A percentile compares a stretch with the other conserved stretches of the same genome.
These are phyloP conservation scores for Hysterium pulicare DNA, from an alignment of 2,329 filamentous ascomycete genomes.

Conservation along the genomic window DNA sequence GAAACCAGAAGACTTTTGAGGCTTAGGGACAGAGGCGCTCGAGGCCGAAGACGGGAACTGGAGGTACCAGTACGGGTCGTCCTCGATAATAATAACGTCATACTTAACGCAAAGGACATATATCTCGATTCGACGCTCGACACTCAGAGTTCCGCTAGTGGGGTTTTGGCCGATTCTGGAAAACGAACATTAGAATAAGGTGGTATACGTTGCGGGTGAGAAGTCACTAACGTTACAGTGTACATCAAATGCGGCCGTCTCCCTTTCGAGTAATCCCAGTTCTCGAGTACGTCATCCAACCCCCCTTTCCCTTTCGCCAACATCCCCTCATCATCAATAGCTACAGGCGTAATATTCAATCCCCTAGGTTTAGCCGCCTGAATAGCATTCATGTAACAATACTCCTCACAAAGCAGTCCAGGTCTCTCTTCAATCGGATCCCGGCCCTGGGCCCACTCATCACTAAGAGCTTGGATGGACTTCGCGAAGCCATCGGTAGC, in stretches of 20 bases:
- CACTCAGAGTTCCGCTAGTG: conserved; percentile 70
- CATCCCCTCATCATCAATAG: conserved; percentile 79
- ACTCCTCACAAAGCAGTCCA: conserved; percentile 76
- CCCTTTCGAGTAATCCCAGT: conserved; percentile 74
- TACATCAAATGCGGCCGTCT: conserved; percentile 81
- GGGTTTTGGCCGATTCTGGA: conserved; percentile 83
- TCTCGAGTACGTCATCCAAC: conserved; percentile 71
- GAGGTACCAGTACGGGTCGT: conserved; percentile 94
- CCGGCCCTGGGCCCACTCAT: conserved; percentile 68
- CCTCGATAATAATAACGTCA: conserved; percentile 87
- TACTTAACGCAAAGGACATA: conserved; percentile 79
- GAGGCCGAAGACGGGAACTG: conserved; percentile 73
- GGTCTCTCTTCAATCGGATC: conserved; percentile 68
- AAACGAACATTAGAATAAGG: conserved; percentile 2
- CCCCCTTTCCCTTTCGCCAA: conserved; percentile 68
- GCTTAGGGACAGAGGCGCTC: conserved; percentile 27
- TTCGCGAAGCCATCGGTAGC: conserved; percentile 85
- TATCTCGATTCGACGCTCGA: conserved; percentile 71
- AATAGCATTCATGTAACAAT: conserved; percentile 75
- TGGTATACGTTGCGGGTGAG: background rate
- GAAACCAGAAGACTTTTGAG: conserved; percentile 61
- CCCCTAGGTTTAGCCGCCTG: conserved; percentile 65
- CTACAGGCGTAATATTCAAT: conserved; percentile 69
- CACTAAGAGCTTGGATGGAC: conserved; percentile 68
- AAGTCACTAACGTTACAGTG: conserved; percentile 71